Base-by-base conservation (phyloP, 371 early-diverging fungal genomes). In the Mucor ambiguus region DNA sequence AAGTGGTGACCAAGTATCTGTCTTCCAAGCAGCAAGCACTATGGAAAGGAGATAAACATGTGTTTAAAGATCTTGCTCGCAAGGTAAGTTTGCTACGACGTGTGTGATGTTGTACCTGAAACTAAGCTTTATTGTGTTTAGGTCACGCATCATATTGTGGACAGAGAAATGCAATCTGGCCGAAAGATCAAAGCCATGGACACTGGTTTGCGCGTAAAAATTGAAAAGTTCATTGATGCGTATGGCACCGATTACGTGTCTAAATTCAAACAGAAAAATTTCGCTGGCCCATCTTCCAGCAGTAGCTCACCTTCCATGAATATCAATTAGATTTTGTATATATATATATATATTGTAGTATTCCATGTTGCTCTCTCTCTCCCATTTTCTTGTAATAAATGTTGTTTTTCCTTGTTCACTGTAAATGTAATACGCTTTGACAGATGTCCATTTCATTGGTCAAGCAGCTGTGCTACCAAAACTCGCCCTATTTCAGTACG, bases 141-240 rank as follows among this genome's bases (percentile, higher is more conserved):
- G 77, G 69, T 79, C 18, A 79, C 80, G 26, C 80, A 79, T 63
- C 77, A 79, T 63, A 73, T 79, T 61, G 80, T 79, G 2, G 77
- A 79, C 37, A 60, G 73, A 24, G 80, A 79, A 59, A 58, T 60
- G 12, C 71, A 72, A 29, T 74, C 74, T 33, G 66, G 68, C 0
- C 57, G 80, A 49, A 79, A 71, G 46, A 68, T 74, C 6, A 55
- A 66, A n/a, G 44, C 72, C 3, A 54, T 79, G 43, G 73, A 62
- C 46, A 66, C 66, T 29, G 68, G 61, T 11, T 43, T 76, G 8
- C 66, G 75, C 20, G 52, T 68, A 11, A 79, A 79, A 59, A 79
- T 79, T 65, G 80, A 79, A 61, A 71, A 66, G 52, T 79, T 76
- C 37, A 75, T 78, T 28, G 75, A 75, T 43, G 41, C 65, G 0